Conservation (phyloP, 768 basidiomycete genomes). For the Hydnomerulius pinastri region DNA sequence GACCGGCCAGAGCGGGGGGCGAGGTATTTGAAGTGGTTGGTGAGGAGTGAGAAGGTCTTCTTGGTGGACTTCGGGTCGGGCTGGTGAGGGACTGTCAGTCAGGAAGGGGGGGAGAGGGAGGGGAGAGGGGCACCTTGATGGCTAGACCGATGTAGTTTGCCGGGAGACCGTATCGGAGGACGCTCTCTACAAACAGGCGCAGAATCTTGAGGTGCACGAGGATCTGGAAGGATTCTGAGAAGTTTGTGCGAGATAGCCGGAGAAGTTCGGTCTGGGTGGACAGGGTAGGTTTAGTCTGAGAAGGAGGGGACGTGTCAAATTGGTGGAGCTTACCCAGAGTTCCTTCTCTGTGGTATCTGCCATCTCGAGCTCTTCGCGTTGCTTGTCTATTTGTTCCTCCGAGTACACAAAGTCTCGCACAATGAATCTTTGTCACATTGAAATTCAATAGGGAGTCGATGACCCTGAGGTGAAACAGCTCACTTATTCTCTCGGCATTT, state of each 20-base stretch:
- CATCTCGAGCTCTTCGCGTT: constrained; percentile 77
- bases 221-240: constrained; percentile 94
- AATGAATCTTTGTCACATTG: constrained; percentile 64
- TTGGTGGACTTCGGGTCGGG: constrained; percentile 86
- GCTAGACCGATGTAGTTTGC: constrained; percentile 84
- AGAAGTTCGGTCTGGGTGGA: constrained; percentile 80
- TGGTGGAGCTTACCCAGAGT: constrained; percentile 73
- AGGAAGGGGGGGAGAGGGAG: not conserved
- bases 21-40: constrained; percentile 80
- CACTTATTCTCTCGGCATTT: constrained; percentile 96
- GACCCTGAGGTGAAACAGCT: constrained; percentile 21
- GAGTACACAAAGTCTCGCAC: constrained; percentile 94
- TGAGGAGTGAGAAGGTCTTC: constrained; percentile 73
- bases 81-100: constrained; percentile 37
- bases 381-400: constrained; percentile 76
- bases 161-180: constrained; percentile 92
- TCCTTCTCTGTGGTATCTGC: constrained; percentile 91
- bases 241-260: constrained; percentile 89
- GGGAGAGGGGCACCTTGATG: constrained; percentile 60
- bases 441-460: constrained; percentile 3
- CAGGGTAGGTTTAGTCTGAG: constrained; percentile 1
- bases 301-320: not conserved
- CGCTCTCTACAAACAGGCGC: constrained; percentile 91
- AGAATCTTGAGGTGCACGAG: constrained; percentile 92
- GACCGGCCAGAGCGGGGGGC: constrained; percentile 61